Base-by-base conservation (phyloP, 2,329 filamentous ascomycete genomes). In the Madurella mycetomatis region DNA sequence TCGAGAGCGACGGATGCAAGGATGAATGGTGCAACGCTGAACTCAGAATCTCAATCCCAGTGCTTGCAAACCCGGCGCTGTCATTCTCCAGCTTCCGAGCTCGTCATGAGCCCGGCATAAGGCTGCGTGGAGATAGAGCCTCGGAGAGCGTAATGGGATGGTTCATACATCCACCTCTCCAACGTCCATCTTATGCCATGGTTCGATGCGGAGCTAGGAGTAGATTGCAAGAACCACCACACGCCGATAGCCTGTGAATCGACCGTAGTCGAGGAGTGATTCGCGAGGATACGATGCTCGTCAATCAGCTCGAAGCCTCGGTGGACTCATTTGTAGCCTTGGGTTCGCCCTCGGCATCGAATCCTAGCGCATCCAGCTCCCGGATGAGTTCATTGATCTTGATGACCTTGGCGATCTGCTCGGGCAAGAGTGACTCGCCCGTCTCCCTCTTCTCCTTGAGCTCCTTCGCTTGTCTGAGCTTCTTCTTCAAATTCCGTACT, bases 401-500 rank as follows among this genome's bases (percentile, higher is more conserved):
- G 70, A 96, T 95, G 52, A 99, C 90, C 75, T 99, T 99, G 64
- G 92, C 91, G 60, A 97, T 87, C 74, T 99, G 94, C 74, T 99
- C 94, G 0, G 92, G 92, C 25, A 97, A 77, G 57, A 99, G 73
- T 4, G 83, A 79, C 67, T 90, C 87, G 17, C 94, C 94, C 53
- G 84, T 85, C 19, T 95, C 89, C 71, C 95, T 95, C 79, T 96
- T 96, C 65, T 85, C 86, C 68, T 90, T 87, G 51, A 99, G 78
- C 2, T 97, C 94, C 63, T 85, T 87, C 4, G 94, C 92, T 70
- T 99, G 94, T 65, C 92, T 88, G 56, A 99, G 76, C 73, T 97
- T 99, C 79, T 99, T 99, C 69, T 87, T 88, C 43, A 97, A 74
- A 65, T 90, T 95, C 60, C 92, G 85, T 1, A 88, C 92, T 70